Evolutionary conservation across 441 rosid species (phyloP).

Genomic region (Capsella rubella): DNA sequence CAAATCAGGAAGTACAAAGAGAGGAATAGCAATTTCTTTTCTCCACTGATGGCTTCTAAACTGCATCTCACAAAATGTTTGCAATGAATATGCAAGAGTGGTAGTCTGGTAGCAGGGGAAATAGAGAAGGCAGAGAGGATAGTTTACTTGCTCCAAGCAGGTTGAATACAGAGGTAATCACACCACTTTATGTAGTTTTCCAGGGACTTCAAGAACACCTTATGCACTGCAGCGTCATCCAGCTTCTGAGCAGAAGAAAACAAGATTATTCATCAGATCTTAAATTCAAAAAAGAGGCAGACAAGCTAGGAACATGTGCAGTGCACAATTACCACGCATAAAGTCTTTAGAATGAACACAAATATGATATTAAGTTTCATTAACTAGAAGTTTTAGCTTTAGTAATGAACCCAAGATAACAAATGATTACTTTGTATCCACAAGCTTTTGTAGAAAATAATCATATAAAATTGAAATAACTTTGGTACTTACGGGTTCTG

Average conservation of each 20-base stretch:
- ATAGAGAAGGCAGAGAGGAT: conserved; percentile 30
- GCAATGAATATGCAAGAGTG: conserved; percentile 35
- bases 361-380: conserved; percentile 5
- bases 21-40: conserved; percentile 83
- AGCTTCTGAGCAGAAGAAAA: conserved; percentile 62
- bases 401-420: conserved; percentile 1
- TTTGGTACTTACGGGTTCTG: conserved; percentile 72
- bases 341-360: conserved; percentile 23
- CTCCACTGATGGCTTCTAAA: conserved; percentile 80
- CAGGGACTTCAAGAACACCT: conserved; percentile 80
- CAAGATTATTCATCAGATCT: conserved; percentile 4
- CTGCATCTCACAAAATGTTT: conserved; percentile 51
- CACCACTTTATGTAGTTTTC: conserved; percentile 97
- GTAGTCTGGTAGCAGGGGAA: conserved; percentile 29
- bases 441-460: conserved; percentile 19
- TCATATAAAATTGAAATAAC: conserved; percentile 24
- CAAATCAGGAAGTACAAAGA: conserved; percentile 90
- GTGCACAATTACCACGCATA: conserved; percentile 22
- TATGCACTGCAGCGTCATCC: conserved; percentile 81
- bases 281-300: neutral
- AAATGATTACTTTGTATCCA: neutral
- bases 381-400: conserved; percentile 8
- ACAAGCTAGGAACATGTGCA: conserved; percentile 16
- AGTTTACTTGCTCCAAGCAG: conserved; percentile 89
- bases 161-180: conserved; percentile 81